These are phyloP conservation scores for Yamadazyma scolyti DNA, from an alignment of 805 yeast genomes.

Conservation along the genomic window DNA sequence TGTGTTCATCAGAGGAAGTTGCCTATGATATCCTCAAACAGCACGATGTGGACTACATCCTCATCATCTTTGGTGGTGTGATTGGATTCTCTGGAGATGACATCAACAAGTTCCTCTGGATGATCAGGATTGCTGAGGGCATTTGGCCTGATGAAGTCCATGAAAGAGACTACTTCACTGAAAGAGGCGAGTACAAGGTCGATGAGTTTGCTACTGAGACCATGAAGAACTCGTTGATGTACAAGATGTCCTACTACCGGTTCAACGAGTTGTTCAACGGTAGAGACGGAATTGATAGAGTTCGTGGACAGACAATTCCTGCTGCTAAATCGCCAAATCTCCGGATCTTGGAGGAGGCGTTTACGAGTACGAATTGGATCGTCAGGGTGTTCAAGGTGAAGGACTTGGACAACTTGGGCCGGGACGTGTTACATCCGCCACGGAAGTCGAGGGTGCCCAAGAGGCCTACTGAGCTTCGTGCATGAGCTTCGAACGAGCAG, in stretches of 20 bases:
- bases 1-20: conserved; percentile 84
- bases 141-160: conserved; percentile 98
- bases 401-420: conserved; percentile 81
- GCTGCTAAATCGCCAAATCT: conserved; percentile 46
- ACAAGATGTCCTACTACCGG: conserved; percentile 89
- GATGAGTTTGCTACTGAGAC: conserved; percentile 78
- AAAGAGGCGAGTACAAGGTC: conserved; percentile 82
- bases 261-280: conserved; percentile 69
- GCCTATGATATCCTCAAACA: conserved; percentile 84
- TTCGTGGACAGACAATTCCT: conserved; percentile 77
- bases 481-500: no score
- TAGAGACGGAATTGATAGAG: conserved; percentile 73
- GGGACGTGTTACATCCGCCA: no score
- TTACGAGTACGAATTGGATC: conserved; percentile 94
- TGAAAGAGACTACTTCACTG: conserved; percentile 81
- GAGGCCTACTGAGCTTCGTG: no score
- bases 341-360: conserved; percentile 86
- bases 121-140: conserved; percentile 98
- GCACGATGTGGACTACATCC: conserved; percentile 92
- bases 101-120: conserved; percentile 95
- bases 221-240: conserved; percentile 88
- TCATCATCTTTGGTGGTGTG: conserved; percentile 91
- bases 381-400: conserved; percentile 92
- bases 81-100: conserved; percentile 96
- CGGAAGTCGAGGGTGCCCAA: no score